These are phyloP conservation scores for Populus hybrid DNA, from an alignment of 441 rosid genomes.

Conservation along the genomic window DNA sequence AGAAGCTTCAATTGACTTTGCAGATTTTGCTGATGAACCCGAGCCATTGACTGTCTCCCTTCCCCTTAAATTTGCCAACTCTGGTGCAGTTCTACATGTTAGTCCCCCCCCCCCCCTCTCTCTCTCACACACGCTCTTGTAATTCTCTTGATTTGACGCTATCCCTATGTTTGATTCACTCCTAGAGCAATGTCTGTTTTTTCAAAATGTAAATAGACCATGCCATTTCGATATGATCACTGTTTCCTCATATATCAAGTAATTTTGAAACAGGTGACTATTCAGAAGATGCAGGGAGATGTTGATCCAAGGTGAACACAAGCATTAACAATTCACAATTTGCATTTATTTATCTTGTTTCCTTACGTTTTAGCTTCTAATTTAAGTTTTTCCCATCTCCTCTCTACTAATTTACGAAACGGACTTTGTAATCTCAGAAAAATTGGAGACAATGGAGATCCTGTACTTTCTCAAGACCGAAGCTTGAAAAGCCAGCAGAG, in stretches of 20 bases:
- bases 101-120: constrained; percentile 25
- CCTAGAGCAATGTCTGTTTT: background rate
- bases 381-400: background rate
- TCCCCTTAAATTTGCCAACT: constrained; percentile 63
- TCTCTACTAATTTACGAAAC: background rate
- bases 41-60: constrained; percentile 60
- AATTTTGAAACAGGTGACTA: constrained; percentile 61
- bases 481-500: constrained; percentile 47
- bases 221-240: background rate
- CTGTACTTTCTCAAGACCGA: constrained; percentile 35
- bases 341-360: background rate
- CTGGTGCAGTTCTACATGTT: constrained; percentile 71
- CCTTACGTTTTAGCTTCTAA: constrained; percentile 10
- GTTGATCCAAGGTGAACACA: constrained; percentile 52
- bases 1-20: constrained; percentile 72
- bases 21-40: constrained; percentile 61
- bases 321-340: constrained; percentile 2
- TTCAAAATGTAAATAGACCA: background rate
- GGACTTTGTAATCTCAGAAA: constrained; percentile 41
- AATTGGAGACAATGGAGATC: constrained; percentile 48
- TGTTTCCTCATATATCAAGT: constrained; percentile 17
- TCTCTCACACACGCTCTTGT: background rate
- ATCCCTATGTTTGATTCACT: background rate
- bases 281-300: constrained; percentile 62
- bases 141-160: background rate